Percentiles rank a stretch among this genome's conserved stretches.
Conservation (phyloP, 2,329 filamentous ascomycete species). For the Fusarium redolens region DNA sequence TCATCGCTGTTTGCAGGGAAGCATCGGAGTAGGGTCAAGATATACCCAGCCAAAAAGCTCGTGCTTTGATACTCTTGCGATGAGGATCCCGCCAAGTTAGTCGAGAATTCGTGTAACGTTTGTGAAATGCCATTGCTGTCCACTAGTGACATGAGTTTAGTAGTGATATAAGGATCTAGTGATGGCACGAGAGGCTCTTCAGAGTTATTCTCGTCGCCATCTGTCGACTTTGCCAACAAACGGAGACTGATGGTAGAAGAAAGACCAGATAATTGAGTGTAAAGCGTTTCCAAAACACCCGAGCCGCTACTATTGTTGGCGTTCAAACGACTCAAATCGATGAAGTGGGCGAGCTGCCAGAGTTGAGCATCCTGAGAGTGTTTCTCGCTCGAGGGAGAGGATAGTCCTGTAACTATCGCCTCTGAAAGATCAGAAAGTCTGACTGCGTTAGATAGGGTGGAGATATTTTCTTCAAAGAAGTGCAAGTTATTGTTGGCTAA, state of each 20-base stretch:
- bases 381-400: slow-evolving; percentile 37
- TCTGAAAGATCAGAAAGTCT: slow-evolving; percentile 55
- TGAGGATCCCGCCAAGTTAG: slow-evolving; percentile 47
- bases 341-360: slow-evolving; percentile 75
- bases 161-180: slow-evolving; percentile 68
- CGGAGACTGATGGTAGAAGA: slow-evolving; percentile 63
- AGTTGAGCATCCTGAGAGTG: slow-evolving; percentile 60
- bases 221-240: slow-evolving; percentile 45
- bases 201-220: slow-evolving; percentile 32
- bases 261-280: slow-evolving; percentile 64
- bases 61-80: slow-evolving; percentile 54
- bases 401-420: slow-evolving; percentile 54
- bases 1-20: slow-evolving; percentile 87
- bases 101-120: slow-evolving; percentile 50
- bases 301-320: slow-evolving; percentile 50
- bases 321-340: slow-evolving; percentile 63
- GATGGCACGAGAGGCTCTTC: slow-evolving; percentile 37
- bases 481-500: slow-evolving; percentile 47
- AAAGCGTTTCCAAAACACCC: slow-evolving; percentile 62
- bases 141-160: slow-evolving; percentile 76
- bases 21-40: slow-evolving; percentile 84
- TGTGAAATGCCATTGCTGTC: slow-evolving; percentile 78
- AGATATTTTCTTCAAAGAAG: slow-evolving; percentile 56
- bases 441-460: slow-evolving; percentile 51
- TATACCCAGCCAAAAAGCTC: slow-evolving; percentile 84